Evolutionary conservation across 805 yeast species (phyloP), one percentile per base, ranked within the genome.

Genomic region (Kazachstania bromeliacearum): DNA sequence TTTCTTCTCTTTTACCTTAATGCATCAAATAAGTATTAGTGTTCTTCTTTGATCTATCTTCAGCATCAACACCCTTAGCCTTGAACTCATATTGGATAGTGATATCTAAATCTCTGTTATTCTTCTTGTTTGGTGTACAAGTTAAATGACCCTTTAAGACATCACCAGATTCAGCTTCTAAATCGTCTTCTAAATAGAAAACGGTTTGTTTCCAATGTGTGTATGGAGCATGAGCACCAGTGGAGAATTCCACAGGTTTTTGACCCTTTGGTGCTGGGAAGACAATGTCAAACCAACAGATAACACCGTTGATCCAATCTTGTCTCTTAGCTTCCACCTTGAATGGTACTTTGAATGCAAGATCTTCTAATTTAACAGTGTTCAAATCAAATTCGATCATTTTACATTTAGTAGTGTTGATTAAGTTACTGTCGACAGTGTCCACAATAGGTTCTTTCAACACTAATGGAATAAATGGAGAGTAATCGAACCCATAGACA

Each of bases 131-230:
- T 39, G 97, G 97, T 53, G 77, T 70, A 44, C 84, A 78, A 8
- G 80, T 73, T 40, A 92, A 64, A 21, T 66, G 64, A 31, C 97
- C 92, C 40, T 71, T 70, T 46, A 94, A 67, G 28, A 59, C 53
- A 51, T 92, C 98, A 39, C 89, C 95, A 47, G 68, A 67, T 54
- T 79, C 78, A 43, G 82, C 64, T 52, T 77, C 83, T 45, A 89
- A 62, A 20, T 84, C 94, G 51, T 85, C 83, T 48, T 73, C 77
- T 53, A 89, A 70, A 62, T 92, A 94, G 64, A 94, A 87, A 1
- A 92, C 94, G 14, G 96, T 83, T 66, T 92, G 98, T 62, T 92
- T 94, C 99, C 99, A 92, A 66, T 92, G 99, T 12, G 98, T 92
- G 69, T 88, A 87, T 48, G 77, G 75, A 33, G 87, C 79, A 63